Evolutionary conservation across 805 yeast genomes (phyloP).

Genomic region (Metschnikowia matae): DNA sequence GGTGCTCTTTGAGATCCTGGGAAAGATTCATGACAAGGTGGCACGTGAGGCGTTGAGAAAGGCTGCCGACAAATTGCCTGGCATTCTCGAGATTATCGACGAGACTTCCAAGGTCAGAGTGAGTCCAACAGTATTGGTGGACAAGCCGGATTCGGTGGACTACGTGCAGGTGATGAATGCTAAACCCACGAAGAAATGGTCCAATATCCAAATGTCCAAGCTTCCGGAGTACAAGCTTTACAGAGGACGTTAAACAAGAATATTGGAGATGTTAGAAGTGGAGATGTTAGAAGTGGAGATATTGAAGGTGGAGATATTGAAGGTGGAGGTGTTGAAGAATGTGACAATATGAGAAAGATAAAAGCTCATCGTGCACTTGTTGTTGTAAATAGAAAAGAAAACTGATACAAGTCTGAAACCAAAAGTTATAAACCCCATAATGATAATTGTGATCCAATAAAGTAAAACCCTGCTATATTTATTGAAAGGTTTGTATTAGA

Average conservation of each 20-base stretch:
- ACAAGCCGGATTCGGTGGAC: slow-evolving; percentile 46
- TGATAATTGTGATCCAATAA: too few species aligned
- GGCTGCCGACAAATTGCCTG: slow-evolving; percentile 90
- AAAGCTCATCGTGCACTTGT: too few species aligned
- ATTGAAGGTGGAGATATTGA: too few species aligned
- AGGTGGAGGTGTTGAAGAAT: too few species aligned
- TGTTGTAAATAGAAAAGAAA: not conserved
- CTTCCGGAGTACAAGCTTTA: slow-evolving; percentile 52
- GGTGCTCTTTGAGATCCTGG: slow-evolving; percentile 81
- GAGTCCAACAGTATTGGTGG: slow-evolving; percentile 56
- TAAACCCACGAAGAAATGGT: slow-evolving; percentile 63
- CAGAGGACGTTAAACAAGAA: slow-evolving; percentile 49
- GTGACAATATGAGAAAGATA: too few species aligned
- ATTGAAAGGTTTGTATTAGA: too few species aligned
- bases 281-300: too few species aligned
- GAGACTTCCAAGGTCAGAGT: slow-evolving; percentile 63
- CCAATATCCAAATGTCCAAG: slow-evolving; percentile 50
- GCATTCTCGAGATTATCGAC: slow-evolving; percentile 80
- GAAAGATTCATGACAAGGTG: slow-evolving; percentile 76
- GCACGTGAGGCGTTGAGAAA: slow-evolving; percentile 88
- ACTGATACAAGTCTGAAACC: too few species aligned
- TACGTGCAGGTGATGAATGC: slow-evolving; percentile 50
- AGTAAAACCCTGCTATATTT: too few species aligned
- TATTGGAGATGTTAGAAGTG: not conserved
- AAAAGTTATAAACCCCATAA: too few species aligned